Evolutionary conservation across 192 early-diverging fungal genomes (phyloP).

Genomic region (Spinellus fusiger): DNA sequence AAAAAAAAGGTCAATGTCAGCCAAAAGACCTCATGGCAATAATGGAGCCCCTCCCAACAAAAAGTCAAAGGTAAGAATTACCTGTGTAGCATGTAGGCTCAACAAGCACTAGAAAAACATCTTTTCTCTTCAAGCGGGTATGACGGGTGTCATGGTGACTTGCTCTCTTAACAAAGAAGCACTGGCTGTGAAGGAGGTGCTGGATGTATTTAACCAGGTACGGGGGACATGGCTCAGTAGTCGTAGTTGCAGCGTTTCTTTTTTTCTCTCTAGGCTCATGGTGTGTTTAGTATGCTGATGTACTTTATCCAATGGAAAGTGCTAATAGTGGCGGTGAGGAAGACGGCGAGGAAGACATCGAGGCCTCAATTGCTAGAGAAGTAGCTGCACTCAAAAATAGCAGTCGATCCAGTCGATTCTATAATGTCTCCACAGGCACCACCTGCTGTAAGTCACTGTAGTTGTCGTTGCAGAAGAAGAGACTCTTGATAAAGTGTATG

Average conservation of each 20-base stretch:
- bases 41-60: neutral
- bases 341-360: slow-evolving; percentile 45
- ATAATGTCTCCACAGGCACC: no score
- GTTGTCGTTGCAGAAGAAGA: no score
- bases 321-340: slow-evolving; percentile 11
- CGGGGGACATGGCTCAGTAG: neutral
- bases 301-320: slow-evolving; percentile 12
- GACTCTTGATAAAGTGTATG: no score
- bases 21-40: no score
- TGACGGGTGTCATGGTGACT: slow-evolving; percentile 46
- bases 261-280: neutral
- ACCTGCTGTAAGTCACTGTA: no score
- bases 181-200: slow-evolving; percentile 37
- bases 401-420: neutral
- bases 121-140: slow-evolving; percentile 32
- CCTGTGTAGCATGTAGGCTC: neutral
- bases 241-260: neutral
- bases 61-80: neutral
- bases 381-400: slow-evolving; percentile 40
- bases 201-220: slow-evolving; percentile 44
- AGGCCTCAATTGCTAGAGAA: slow-evolving; percentile 48
- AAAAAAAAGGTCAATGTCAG: no score
- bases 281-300: slow-evolving; percentile 10
- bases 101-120: neutral
- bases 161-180: slow-evolving; percentile 40